Evolutionary conservation across 1,284 basidiomycete species (phyloP).

Genomic region (Pseudozyma sp.): DNA sequence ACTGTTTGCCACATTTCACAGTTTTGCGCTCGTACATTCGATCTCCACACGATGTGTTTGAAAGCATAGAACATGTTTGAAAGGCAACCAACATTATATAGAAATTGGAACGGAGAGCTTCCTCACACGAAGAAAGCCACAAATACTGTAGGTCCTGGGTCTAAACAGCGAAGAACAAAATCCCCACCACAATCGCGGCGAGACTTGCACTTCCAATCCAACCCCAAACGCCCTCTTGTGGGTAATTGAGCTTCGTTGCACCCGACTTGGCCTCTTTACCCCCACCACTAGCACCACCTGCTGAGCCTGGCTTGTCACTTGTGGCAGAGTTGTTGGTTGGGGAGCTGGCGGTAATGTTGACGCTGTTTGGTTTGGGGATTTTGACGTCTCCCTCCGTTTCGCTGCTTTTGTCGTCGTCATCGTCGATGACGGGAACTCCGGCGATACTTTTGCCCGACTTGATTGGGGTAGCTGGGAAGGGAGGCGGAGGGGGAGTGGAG

Average conservation of each 20-base stretch:
- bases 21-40: no score
- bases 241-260: background rate
- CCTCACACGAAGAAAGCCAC: background rate
- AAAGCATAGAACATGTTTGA: no score
- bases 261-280: background rate
- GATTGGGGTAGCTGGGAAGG: background rate
- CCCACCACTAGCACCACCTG: background rate
- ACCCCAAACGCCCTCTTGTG: background rate
- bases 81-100: no score
- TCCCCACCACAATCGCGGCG: slow-evolving; percentile 1
- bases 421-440: slow-evolving; percentile 10
- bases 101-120: background rate
- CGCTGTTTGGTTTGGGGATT: background rate
- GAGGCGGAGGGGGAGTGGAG: slow-evolving; percentile 10
- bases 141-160: no score
- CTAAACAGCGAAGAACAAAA: slow-evolving; percentile 17
- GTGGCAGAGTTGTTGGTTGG: background rate
- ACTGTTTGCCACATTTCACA: no score
- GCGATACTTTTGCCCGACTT: background rate
- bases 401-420: slow-evolving; percentile 7
- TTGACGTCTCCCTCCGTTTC: slow-evolving; percentile 10
- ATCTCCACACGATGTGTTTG: no score
- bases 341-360: background rate
- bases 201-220: background rate
- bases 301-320: background rate